Conservation (phyloP, 148 eudicot species). For the Vaccinium vitisidaea region DNA sequence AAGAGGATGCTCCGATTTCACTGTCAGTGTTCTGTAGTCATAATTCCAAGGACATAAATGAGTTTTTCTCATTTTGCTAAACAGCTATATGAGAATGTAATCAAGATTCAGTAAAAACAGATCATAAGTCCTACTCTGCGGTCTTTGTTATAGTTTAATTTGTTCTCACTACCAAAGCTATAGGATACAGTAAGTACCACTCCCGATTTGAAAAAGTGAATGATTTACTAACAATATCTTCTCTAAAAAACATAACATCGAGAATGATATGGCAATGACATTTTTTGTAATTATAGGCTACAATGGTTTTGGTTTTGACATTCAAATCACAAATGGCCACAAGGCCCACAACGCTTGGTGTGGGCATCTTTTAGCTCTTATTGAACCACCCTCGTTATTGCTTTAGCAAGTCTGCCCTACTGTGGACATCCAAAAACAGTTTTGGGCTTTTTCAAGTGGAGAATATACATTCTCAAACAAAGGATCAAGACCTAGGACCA, state of each 20-base stretch:
- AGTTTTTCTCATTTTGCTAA: background rate
- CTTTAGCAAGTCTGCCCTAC: background rate
- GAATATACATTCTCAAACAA: background rate
- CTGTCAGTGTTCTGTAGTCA: constrained; percentile 73
- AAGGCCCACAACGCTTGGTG: background rate
- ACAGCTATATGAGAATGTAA: background rate
- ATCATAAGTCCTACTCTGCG: background rate
- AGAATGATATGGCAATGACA: background rate
- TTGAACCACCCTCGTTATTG: background rate
- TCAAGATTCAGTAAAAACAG: background rate
- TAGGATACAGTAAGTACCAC: background rate
- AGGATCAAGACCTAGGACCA: background rate
- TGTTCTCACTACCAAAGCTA: background rate
- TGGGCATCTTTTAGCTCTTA: background rate
- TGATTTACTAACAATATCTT: background rate
- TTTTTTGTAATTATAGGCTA: background rate
- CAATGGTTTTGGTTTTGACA: background rate
- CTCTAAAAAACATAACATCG: too few species aligned
- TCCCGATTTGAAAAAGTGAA: background rate
- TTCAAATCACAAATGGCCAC: too few species aligned
- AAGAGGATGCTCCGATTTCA: constrained; percentile 67
- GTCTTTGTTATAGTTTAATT: background rate
- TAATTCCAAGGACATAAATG: background rate
- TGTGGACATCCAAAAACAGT: background rate
- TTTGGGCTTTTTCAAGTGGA: background rate